phyloP scores from a whole-genome alignment of 75 land plant species.

The Selaginella tamariscina region DNA sequence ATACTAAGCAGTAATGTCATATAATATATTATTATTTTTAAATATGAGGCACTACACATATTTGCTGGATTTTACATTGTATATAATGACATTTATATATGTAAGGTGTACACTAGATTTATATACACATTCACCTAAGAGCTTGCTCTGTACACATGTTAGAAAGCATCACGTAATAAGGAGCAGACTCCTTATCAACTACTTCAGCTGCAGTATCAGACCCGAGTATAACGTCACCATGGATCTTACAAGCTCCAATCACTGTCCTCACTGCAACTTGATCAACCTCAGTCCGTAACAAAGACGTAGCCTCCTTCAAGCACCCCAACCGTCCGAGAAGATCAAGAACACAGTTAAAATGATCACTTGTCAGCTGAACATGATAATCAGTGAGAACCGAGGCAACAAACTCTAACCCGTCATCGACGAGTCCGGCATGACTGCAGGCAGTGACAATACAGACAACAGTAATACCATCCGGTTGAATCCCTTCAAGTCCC shows the following conservation, averaged over 20 bases:
- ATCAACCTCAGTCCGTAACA: background rate
- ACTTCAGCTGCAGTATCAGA: background rate
- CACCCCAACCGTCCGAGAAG: background rate
- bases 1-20: too few relatives aligned
- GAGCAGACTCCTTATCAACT: background rate
- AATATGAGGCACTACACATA: too few relatives aligned
- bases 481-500: conserved; percentile 1
- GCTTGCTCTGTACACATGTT: background rate
- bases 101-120: too few relatives aligned
- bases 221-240: background rate
- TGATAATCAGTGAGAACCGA: background rate
- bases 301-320: background rate
- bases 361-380: background rate
- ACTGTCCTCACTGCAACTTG: background rate
- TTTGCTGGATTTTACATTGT: too few relatives aligned
- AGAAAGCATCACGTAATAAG: background rate
- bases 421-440: background rate
- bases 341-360: background rate
- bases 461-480: conserved; percentile 3
- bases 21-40: too few relatives aligned
- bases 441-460: background rate
- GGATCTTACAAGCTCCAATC: background rate
- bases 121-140: too few relatives aligned
- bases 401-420: background rate
- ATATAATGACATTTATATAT: too few relatives aligned